These are phyloP conservation scores for Anaeromyces robustus DNA, from an alignment of 192 early-diverging fungal species.

Conservation along the genomic window DNA sequence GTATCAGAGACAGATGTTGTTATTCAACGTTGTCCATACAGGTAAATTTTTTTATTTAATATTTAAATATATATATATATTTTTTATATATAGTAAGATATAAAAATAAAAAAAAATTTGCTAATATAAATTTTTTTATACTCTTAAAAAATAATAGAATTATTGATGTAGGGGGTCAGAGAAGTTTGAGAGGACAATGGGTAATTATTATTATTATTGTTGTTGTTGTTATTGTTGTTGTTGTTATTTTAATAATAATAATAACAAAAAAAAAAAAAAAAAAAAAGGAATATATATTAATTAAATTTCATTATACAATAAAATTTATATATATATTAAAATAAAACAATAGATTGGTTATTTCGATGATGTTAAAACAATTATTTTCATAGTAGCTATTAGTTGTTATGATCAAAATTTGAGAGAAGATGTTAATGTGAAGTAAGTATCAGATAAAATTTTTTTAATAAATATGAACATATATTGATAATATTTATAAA, in stretches of 20 bases:
- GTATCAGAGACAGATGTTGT: slow-evolving; percentile 53
- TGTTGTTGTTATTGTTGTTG: too few species aligned
- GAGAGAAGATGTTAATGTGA: slow-evolving; percentile 38
- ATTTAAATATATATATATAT: too few species aligned
- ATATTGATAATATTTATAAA: too few species aligned
- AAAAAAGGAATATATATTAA: not conserved
- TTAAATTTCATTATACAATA: not conserved
- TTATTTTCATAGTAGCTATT: slow-evolving; percentile 47
- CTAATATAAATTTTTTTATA: too few species aligned
- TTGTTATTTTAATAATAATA: not conserved
- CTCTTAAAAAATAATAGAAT: slow-evolving; percentile 8
- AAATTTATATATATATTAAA: slow-evolving; percentile 8
- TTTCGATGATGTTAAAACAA: not conserved
- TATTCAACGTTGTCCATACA: slow-evolving; percentile 13
- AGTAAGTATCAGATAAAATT: slow-evolving; percentile 20
- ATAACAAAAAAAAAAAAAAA: not conserved
- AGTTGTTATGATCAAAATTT: slow-evolving; percentile 46
- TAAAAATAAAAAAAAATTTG: too few species aligned
- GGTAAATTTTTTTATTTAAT: not conserved
- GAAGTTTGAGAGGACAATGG: slow-evolving; percentile 4
- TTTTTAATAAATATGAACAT: not conserved
- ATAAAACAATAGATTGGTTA: slow-evolving; percentile 28
- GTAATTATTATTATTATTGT: not conserved
- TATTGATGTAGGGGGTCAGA: slow-evolving; percentile 60
- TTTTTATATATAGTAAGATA: too few species aligned